These are phyloP conservation scores for Inga oerstediana DNA, from an alignment of 306 rosid genomes.

Conservation along the genomic window DNA sequence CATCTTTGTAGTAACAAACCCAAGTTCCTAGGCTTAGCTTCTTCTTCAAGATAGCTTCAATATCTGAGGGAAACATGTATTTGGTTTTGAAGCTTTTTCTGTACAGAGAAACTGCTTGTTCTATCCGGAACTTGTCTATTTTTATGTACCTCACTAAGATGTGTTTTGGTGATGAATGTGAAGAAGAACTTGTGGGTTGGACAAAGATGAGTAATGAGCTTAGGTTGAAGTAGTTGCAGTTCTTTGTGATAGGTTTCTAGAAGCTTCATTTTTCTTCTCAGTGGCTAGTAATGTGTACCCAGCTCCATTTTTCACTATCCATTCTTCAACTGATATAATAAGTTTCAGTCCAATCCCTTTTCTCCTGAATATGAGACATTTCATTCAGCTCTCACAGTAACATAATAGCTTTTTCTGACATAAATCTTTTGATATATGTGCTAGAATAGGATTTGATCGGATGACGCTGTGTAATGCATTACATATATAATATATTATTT, in stretches of 20 bases:
- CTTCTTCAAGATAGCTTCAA: conserved; percentile 64
- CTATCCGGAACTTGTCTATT: conserved; percentile 56
- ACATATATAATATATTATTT: no score
- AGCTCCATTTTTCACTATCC: conserved; percentile 76
- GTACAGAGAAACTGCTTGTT: conserved; percentile 57
- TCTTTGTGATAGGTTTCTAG: conserved; percentile 60
- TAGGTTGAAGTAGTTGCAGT: conserved; percentile 60
- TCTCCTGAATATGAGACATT: conserved; percentile 37
- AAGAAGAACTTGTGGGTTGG: conserved; percentile 42
- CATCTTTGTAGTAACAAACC: conserved; percentile 62
- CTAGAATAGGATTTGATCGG: no score
- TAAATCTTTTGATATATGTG: no score
- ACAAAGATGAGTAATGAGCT: conserved; percentile 65
- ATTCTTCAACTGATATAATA: conserved; percentile 67
- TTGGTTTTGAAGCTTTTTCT: conserved; percentile 46
- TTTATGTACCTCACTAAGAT: conserved; percentile 43
- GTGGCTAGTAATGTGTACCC: conserved; percentile 65
- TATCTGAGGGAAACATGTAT: conserved; percentile 60
- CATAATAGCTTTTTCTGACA: no score
- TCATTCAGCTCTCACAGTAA: background rate
- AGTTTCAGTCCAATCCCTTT: conserved; percentile 65
- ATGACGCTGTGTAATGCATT: no score
- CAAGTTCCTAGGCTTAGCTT: conserved; percentile 70
- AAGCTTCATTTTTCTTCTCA: conserved; percentile 62
- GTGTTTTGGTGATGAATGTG: conserved; percentile 42